Evolutionary conservation across 208 protist species (phyloP).

Genomic region (Naegleria fowleri): DNA sequence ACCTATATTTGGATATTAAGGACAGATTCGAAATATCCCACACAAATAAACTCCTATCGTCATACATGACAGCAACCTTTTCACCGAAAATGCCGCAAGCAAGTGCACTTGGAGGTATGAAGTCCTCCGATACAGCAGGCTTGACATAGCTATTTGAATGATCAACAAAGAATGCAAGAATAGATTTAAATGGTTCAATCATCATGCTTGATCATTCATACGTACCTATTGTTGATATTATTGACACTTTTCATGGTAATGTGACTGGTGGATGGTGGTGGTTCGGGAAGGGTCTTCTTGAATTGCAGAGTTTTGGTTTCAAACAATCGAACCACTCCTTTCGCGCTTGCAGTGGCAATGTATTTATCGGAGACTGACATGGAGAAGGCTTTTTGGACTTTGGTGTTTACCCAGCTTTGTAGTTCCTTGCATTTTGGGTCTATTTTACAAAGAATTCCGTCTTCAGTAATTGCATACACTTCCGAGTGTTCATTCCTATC

Average conservation of each 20-base stretch:
- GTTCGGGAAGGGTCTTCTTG: conserved; percentile 38
- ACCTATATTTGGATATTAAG: conserved; percentile 33
- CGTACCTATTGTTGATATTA: background rate
- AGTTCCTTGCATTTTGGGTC: background rate
- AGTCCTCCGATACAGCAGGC: background rate
- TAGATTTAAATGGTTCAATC: no score
- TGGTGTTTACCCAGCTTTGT: conserved; percentile 42
- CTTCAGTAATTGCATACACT: background rate
- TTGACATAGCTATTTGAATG: background rate
- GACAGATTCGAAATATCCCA: conserved; percentile 32
- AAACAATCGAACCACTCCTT: conserved; percentile 40
- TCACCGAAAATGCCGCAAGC: background rate
- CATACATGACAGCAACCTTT: conserved; percentile 35
- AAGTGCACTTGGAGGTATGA: background rate
- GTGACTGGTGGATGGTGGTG: conserved; percentile 22
- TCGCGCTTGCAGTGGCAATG: conserved; percentile 19
- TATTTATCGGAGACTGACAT: conserved; percentile 32
- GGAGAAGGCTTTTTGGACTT: background rate
- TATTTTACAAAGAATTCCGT: conserved; percentile 1
- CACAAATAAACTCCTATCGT: conserved; percentile 38
- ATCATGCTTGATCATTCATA: no score
- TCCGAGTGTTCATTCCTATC: background rate
- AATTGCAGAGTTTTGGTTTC: conserved; percentile 34
- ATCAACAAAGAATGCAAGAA: no score
- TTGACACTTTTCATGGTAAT: background rate